Evolutionary conservation across 2,329 filamentous ascomycete genomes (phyloP), one percentile per base, ranked within the genome.

Genomic region (Tolypocladium pustulatum): DNA sequence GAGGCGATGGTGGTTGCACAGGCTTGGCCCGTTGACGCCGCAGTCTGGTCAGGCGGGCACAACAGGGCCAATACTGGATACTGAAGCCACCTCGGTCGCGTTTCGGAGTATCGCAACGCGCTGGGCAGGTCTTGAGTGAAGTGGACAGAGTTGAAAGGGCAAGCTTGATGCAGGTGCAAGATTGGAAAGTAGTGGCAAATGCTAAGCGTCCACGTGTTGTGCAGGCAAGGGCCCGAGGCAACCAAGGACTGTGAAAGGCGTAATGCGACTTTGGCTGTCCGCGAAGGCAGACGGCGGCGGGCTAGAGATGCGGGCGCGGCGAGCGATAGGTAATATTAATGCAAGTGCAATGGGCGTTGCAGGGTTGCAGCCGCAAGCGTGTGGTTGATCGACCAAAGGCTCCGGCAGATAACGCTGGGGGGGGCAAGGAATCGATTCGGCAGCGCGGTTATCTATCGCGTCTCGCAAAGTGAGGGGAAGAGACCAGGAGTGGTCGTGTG

Each of bases 121-220:
- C 30, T 10, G 13, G 4, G 30, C 17, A 0, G 20, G 30, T 51
- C 30, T 10, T 17, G 30, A 30, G 9, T 12, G 7, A n/a, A 8
- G 49, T 2, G 8, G 30, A 32, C 3, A 34, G 46, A 52, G n/a
- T n/a, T n/a, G 32, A 34, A 34, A 34, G 32, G 9, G 32, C 4
- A 34, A 34, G 32, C n/a, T n/a, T n/a, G n/a, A n/a, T n/a, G n/a
- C n/a, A n/a, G n/a, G n/a, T n/a, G n/a, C n/a, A n/a, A n/a, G n/a
- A 8, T 30, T 34, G 8, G 17, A 41, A n/a, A n/a, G 40, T 38
- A 34, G 59, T 49, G 54, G 57, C 59, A 57, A 59, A 60, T 57
- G 54, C 54, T 57, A 20, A 41, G 38, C 49, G 46, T 51, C 54
- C 54, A 58, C 54, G 49, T 60, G 54, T 55, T 57, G 57, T 25